A percentile compares a stretch with the other conserved stretches of the same genome.
Conservation (phyloP, 1,284 basidiomycete genomes). For the Kalmanozyma brasiliensis region DNA sequence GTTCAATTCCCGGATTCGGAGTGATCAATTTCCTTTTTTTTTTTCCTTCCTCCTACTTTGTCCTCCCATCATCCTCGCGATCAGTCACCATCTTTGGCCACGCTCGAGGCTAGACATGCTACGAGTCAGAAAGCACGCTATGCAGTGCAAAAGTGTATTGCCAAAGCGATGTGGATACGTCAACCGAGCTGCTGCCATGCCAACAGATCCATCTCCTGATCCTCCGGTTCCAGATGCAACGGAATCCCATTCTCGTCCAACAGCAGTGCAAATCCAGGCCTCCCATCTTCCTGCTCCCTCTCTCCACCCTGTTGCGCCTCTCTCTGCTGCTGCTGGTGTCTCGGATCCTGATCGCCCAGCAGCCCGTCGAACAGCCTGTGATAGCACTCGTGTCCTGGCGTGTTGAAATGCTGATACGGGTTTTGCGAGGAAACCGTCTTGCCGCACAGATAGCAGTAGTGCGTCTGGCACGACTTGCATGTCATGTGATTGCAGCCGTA, state of each 20-base stretch:
- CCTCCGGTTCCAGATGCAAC: slow-evolving; percentile 24
- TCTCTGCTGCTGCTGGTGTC: slow-evolving; percentile 4
- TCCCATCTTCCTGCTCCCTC: slow-evolving; percentile 5
- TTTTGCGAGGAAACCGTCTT: slow-evolving; percentile 34
- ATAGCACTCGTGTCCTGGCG: slow-evolving; percentile 35
- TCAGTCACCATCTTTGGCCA: too few species aligned
- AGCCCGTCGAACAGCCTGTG: slow-evolving; percentile 42
- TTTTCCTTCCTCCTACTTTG: slow-evolving; percentile 1
- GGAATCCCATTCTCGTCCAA: slow-evolving; percentile 37
- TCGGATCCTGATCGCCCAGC: slow-evolving; percentile 28
- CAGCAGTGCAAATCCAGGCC: slow-evolving; percentile 22
- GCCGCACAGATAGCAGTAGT: slow-evolving; percentile 55
- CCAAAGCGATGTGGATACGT: too few species aligned
- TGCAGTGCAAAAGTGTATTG: slow-evolving; percentile 1
- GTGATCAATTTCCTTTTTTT: slow-evolving; percentile 16
- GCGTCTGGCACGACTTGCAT: slow-evolving; percentile 46
- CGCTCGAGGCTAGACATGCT: too few species aligned
- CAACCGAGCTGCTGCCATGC: slow-evolving; percentile 32
- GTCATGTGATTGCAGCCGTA: slow-evolving; percentile 57
- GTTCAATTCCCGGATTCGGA: slow-evolving; percentile 58
- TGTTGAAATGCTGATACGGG: slow-evolving; percentile 51
- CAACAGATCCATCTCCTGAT: slow-evolving; percentile 29
- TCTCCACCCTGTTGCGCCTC: neutral
- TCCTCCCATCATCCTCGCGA: too few species aligned
- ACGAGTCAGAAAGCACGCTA: too few species aligned